These are phyloP conservation scores for Nymphaea colorata DNA, from an alignment of 164 flowering plant genomes.

Conservation along the genomic window DNA sequence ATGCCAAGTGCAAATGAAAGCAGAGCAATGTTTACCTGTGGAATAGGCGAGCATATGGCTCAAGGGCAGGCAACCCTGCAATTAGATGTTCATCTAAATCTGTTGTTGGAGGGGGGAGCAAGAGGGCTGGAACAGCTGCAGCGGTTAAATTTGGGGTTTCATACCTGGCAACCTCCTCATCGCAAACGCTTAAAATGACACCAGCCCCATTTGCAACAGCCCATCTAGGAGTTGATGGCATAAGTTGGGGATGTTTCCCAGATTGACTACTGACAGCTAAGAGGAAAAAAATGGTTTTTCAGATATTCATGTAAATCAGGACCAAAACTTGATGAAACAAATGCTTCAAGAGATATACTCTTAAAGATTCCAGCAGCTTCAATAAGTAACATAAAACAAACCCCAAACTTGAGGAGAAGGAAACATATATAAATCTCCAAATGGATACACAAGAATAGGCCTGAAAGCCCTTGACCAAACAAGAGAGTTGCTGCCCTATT, in stretches of 20 bases:
- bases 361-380: no score
- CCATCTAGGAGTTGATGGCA: slow-evolving; percentile 98
- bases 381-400: no score
- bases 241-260: slow-evolving; percentile 96
- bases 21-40: slow-evolving; percentile 19
- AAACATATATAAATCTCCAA: no score
- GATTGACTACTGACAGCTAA: slow-evolving; percentile 77
- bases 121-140: slow-evolving; percentile 90
- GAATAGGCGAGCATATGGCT: slow-evolving; percentile 93
- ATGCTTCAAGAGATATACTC: no score
- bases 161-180: slow-evolving; percentile 89
- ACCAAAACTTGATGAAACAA: no score
- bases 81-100: slow-evolving; percentile 90
- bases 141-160: slow-evolving; percentile 94
- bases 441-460: no score
- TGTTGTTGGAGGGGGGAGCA: slow-evolving; percentile 95
- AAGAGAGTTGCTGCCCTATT: no score
- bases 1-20: not conserved
- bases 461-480: no score
- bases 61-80: slow-evolving; percentile 95
- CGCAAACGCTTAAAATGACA: slow-evolving; percentile 92
- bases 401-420: no score
- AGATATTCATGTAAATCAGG: no score
- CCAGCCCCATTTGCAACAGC: slow-evolving; percentile 99
- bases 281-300: no score